phyloP scores from a whole-genome alignment of 257 asterid species.

The Gentiana macrophylla region DNA sequence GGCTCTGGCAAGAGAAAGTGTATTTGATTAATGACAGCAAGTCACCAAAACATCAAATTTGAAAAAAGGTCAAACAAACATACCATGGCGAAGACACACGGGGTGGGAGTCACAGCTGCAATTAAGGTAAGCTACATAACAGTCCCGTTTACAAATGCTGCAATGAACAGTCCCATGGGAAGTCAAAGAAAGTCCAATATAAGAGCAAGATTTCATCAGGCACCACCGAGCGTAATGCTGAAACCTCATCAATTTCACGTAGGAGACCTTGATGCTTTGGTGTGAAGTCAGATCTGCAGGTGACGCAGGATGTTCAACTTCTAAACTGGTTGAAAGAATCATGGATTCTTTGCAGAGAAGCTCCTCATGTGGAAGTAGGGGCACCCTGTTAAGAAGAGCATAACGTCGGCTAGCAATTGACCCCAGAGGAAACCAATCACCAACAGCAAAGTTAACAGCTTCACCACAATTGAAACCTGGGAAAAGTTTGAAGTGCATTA shows the following conservation, averaged over 20 bases:
- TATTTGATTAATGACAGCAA: too few species aligned
- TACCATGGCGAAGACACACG: slow-evolving; percentile 95
- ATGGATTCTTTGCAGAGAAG: slow-evolving; percentile 95
- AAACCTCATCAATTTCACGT: slow-evolving; percentile 68
- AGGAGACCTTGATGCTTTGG: slow-evolving; percentile 48
- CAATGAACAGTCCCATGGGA: slow-evolving; percentile 83
- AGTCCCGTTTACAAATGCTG: slow-evolving; percentile 84
- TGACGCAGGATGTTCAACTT: slow-evolving; percentile 35
- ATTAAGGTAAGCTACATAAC: slow-evolving; percentile 68
- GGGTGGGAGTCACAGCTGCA: slow-evolving; percentile 74
- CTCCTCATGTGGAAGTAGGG: slow-evolving; percentile 94
- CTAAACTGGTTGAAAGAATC: slow-evolving; percentile 34
- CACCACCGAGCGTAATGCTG: slow-evolving; percentile 89
- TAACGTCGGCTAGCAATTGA: slow-evolving; percentile 86
- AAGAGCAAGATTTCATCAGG: slow-evolving; percentile 40
- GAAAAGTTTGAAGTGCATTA: neutral
- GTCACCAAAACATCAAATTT: neutral
- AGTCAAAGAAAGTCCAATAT: slow-evolving; percentile 37
- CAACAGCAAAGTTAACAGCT: slow-evolving; percentile 93
- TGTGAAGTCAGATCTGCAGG: slow-evolving; percentile 36
- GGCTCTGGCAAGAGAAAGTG: slow-evolving; percentile 30
- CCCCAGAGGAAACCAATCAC: slow-evolving; percentile 95
- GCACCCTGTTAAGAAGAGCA: slow-evolving; percentile 70
- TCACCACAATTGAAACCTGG: slow-evolving; percentile 98
- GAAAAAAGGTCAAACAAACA: slow-evolving; percentile 1